phyloP scores from a whole-genome alignment of 345 rosid genomes.

The Salix udensis region DNA sequence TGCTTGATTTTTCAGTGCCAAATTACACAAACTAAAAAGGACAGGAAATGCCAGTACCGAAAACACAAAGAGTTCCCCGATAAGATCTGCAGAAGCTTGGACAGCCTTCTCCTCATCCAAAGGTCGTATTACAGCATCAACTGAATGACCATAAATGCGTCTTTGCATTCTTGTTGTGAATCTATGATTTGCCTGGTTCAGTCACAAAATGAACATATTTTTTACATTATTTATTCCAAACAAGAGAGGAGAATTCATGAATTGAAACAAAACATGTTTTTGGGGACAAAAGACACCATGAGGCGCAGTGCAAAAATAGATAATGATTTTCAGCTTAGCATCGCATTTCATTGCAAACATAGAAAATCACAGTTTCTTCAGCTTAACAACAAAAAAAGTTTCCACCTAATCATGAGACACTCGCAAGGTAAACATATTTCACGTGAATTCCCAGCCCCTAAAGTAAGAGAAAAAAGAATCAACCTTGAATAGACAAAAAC shows the following conservation, averaged over 20 bases:
- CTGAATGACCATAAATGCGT: constrained; percentile 56
- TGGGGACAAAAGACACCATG: too few relatives aligned
- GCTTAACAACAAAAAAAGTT: background rate
- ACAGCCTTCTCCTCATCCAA: constrained; percentile 80
- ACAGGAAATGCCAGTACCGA: constrained; percentile 33
- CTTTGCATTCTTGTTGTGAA: constrained; percentile 67
- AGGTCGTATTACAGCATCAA: constrained; percentile 70
- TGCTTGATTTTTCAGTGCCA: background rate
- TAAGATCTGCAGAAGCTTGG: constrained; percentile 81
- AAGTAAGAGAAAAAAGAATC: background rate
- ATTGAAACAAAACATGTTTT: background rate
- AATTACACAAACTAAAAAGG: background rate
- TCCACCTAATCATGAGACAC: background rate
- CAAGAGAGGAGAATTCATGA: background rate
- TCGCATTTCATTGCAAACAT: too few relatives aligned
- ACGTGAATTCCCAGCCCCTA: background rate
- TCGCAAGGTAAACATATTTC: background rate
- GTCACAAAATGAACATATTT: background rate
- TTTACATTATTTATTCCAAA: background rate
- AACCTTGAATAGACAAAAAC: too few relatives aligned
- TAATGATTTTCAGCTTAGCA: too few relatives aligned
- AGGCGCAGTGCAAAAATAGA: too few relatives aligned
- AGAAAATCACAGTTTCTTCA: background rate
- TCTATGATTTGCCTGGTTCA: constrained; percentile 64
- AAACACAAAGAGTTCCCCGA: constrained; percentile 79